Evolutionary conservation across 371 early-diverging fungal species (phyloP).

Genomic region (Dichotomocladium elegans): DNA sequence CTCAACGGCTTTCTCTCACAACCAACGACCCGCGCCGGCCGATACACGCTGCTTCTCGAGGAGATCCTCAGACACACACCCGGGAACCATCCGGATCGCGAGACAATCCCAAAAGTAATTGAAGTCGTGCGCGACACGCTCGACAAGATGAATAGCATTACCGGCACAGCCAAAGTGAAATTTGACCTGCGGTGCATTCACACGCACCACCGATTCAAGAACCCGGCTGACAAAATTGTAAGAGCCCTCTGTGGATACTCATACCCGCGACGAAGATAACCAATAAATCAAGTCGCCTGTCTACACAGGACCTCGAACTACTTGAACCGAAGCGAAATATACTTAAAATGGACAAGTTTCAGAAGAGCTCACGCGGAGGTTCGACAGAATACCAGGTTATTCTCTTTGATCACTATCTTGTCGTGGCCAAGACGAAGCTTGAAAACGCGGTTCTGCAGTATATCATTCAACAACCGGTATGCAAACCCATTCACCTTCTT

Average conservation of each 20-base stretch:
- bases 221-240: constrained; percentile 49
- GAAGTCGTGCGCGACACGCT: constrained; percentile 68
- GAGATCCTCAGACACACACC: constrained; percentile 78
- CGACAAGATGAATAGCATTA: constrained; percentile 71
- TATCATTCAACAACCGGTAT: constrained; percentile 19
- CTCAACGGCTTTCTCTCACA: constrained; percentile 72
- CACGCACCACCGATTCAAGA: not conserved
- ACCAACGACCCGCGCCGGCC: constrained; percentile 83
- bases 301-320: constrained; percentile 66
- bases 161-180: constrained; percentile 82
- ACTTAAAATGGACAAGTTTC: constrained; percentile 72
- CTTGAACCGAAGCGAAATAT: constrained; percentile 66
- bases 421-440: constrained; percentile 64
- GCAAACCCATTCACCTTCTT: not conserved
- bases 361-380: constrained; percentile 56
- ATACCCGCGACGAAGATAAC: constrained; percentile 28
- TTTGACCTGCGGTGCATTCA: constrained; percentile 54
- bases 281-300: too few relatives aligned
- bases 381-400: constrained; percentile 67
- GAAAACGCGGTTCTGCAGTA: constrained; percentile 20
- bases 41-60: constrained; percentile 81
- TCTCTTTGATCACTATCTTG: constrained; percentile 82
- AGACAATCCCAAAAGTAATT: constrained; percentile 57
- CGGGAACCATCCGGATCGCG: constrained; percentile 69
- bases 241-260: constrained; percentile 56